These are phyloP conservation scores for Monilinia fructigena DNA, from an alignment of 2,329 filamentous ascomycete genomes.

Conservation along the genomic window DNA sequence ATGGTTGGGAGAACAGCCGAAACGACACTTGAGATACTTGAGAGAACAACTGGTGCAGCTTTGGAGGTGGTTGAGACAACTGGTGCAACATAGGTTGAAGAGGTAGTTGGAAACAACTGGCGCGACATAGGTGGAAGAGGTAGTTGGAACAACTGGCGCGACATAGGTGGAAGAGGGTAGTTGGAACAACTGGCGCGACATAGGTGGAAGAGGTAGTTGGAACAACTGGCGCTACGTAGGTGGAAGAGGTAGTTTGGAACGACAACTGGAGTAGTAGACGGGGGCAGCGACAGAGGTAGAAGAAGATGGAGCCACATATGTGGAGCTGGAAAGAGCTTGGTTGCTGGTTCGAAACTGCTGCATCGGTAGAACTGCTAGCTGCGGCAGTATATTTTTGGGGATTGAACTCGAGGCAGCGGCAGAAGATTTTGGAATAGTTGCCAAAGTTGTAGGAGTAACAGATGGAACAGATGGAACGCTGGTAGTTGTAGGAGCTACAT, in stretches of 20 bases:
- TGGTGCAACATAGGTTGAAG: conserved; percentile 26
- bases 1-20: conserved; percentile 27
- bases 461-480: conserved; percentile 25
- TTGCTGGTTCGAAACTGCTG: not conserved
- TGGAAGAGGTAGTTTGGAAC: conserved; percentile 23
- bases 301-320: conserved; percentile 17
- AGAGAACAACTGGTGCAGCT: conserved; percentile 27
- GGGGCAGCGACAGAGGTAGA: conserved; percentile 6
- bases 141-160: conserved; percentile 15
- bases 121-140: conserved; percentile 11
- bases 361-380: conserved; percentile 1
- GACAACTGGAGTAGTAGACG: conserved; percentile 19
- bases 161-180: not conserved
- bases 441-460: conserved; percentile 23
- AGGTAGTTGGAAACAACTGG: conserved; percentile 17
- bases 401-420: conserved; percentile 25
- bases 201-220: conserved; percentile 20
- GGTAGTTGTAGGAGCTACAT: conserved; percentile 5
- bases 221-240: conserved; percentile 12
- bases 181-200: conserved; percentile 4
- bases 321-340: not conserved
- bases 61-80: conserved; percentile 30
- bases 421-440: conserved; percentile 29
- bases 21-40: conserved; percentile 30
- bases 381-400: not conserved